Percentiles rank a stretch among this genome's conserved stretches.
Evolutionary conservation across 2,329 filamentous ascomycete genomes (phyloP).

Genomic region (Meredithiella fracta): DNA sequence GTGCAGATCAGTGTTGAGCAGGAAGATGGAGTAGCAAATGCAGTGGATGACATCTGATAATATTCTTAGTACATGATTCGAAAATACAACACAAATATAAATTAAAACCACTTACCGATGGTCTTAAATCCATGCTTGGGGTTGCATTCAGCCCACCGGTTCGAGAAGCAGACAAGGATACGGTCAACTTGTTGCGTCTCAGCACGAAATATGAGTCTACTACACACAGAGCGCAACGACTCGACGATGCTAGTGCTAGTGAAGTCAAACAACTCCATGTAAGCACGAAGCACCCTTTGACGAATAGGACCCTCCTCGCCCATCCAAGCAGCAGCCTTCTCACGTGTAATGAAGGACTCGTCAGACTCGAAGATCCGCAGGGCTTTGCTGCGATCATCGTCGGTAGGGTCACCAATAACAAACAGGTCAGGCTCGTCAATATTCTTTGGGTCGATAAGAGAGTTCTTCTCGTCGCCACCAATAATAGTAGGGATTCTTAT

Average conservation of each 20-base stretch:
- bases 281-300: conserved; percentile 49
- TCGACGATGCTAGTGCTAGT: conserved; percentile 61
- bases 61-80: conserved; percentile 19
- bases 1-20: conserved; percentile 92
- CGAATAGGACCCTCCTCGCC: conserved; percentile 53
- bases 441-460: conserved; percentile 24
- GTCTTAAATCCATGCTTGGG: conserved; percentile 84
- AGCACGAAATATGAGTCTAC: conserved; percentile 64
- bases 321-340: conserved; percentile 73
- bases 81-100: neutral
- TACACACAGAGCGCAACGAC: conserved; percentile 65
- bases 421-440: conserved; percentile 41
- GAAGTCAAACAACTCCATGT: conserved; percentile 89
- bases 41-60: conserved; percentile 77
- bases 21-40: conserved; percentile 86
- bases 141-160: conserved; percentile 87
- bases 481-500: conserved; percentile 25
- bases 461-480: conserved; percentile 23
- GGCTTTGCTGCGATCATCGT: conserved; percentile 62
- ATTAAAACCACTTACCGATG: conserved; percentile 41
- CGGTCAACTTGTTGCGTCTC: conserved; percentile 96
- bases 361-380: conserved; percentile 70
- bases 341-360: conserved; percentile 64
- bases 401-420: conserved; percentile 40
- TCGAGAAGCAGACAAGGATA: conserved; percentile 76